Evolutionary conservation across 495 filamentous ascomycete species (phyloP).

Genomic region (Parachaetomium inaequale): DNA sequence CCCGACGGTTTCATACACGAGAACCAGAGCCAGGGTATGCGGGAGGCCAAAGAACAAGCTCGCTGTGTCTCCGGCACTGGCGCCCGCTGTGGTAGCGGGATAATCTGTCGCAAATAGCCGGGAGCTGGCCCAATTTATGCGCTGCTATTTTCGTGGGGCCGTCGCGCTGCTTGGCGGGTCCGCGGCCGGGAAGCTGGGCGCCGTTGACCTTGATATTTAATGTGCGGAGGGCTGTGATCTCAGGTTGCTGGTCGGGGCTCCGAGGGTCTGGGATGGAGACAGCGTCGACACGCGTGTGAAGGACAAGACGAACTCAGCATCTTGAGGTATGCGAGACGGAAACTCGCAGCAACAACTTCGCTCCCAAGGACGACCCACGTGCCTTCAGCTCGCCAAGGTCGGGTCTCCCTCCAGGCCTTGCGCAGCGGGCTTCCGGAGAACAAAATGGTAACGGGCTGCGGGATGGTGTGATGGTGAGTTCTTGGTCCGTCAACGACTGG

Average conservation of each 20-base stretch:
- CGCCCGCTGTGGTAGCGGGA: slow-evolving; percentile 21
- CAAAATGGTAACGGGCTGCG: not conserved
- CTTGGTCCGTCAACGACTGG: not conserved
- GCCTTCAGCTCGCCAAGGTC: not conserved
- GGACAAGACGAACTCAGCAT: too few relatives aligned
- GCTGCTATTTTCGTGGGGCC: slow-evolving; percentile 31
- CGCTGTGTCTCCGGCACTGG: slow-evolving; percentile 1
- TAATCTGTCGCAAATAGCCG: slow-evolving; percentile 31
- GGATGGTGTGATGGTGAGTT: not conserved
- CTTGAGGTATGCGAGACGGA: too few relatives aligned
- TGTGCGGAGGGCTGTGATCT: not conserved
- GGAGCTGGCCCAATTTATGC: slow-evolving; percentile 23
- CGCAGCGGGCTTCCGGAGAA: too few relatives aligned
- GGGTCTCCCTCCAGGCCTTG: not conserved
- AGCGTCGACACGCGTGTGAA: not conserved
- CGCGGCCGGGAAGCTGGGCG: slow-evolving; percentile 7
- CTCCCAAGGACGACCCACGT: not conserved
- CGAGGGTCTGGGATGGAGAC: not conserved
- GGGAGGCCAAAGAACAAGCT: slow-evolving; percentile 6
- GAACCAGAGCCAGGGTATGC: not conserved
- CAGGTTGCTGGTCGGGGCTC: not conserved
- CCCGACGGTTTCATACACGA: not conserved
- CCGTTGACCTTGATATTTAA: not conserved
- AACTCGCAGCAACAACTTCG: not conserved
- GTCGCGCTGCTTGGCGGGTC: slow-evolving; percentile 5